These are phyloP conservation scores for Sphaerostilbella broomeana DNA, from an alignment of 2,329 filamentous ascomycete species.

Conservation along the genomic window DNA sequence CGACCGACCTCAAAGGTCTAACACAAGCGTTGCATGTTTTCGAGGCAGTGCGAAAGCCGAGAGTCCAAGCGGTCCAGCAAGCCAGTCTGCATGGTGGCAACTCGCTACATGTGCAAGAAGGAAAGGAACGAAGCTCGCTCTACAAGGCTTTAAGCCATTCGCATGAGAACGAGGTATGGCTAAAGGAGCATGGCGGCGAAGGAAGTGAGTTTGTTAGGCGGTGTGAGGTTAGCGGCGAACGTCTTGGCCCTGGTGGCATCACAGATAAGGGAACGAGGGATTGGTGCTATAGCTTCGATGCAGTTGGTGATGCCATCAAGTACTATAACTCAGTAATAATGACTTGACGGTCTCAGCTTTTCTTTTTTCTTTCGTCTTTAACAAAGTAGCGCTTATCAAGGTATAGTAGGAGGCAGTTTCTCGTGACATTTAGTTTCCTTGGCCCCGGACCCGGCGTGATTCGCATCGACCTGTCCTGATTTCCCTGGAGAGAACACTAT, in stretches of 20 bases:
- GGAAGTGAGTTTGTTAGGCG: not conserved
- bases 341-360: too few relatives aligned
- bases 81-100: constrained; percentile 15
- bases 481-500: too few relatives aligned
- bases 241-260: constrained; percentile 6
- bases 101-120: constrained; percentile 10
- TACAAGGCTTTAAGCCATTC: constrained; percentile 12
- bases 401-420: too few relatives aligned
- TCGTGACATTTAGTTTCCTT: too few relatives aligned
- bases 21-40: constrained; percentile 10
- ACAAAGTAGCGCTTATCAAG: too few relatives aligned
- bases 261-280: constrained; percentile 9
- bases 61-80: constrained; percentile 12
- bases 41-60: constrained; percentile 11
- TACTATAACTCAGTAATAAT: constrained; percentile 3
- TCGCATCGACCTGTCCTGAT: too few relatives aligned
- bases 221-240: not conserved
- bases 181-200: not conserved
- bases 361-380: too few relatives aligned
- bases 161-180: constrained; percentile 2
- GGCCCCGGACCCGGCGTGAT: too few relatives aligned
- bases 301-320: constrained; percentile 5
- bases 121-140: constrained; percentile 3
- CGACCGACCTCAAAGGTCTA: not conserved
- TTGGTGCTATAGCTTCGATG: constrained; percentile 14